Percentiles rank a stretch among this genome's conserved stretches.
phyloP scores from a whole-genome alignment of 179 eudicot genomes.

The Beta corolliflora region DNA sequence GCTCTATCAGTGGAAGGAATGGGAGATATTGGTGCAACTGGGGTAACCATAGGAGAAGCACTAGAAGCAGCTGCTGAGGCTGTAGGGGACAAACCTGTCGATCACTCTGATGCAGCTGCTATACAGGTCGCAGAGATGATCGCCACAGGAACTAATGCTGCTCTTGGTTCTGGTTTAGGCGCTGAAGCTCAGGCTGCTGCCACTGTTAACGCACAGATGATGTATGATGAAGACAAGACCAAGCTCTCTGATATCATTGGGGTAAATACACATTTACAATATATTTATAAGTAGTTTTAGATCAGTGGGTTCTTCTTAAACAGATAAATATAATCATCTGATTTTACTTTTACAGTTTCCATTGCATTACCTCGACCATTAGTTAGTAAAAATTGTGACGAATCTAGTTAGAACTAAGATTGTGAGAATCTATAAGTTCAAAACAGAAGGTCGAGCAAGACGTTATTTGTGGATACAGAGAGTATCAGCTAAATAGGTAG shows the following conservation, averaged over 20 bases:
- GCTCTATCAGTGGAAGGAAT: slow-evolving; percentile 20
- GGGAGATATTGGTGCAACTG: neutral
- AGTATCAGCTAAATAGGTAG: too few relatives aligned
- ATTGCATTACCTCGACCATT: too few relatives aligned
- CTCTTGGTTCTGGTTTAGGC: slow-evolving; percentile 46
- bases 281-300: too few relatives aligned
- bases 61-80: slow-evolving; percentile 50
- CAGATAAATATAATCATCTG: too few relatives aligned
- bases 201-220: slow-evolving; percentile 33
- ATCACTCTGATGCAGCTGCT: slow-evolving; percentile 61
- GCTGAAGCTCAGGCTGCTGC: slow-evolving; percentile 70
- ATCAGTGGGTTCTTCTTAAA: neutral
- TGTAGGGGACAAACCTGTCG: slow-evolving; percentile 60
- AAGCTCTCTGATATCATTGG: slow-evolving; percentile 46
- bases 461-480: too few relatives aligned
- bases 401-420: too few relatives aligned
- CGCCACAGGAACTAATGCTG: slow-evolving; percentile 38
- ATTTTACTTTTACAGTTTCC: too few relatives aligned
- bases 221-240: slow-evolving; percentile 43
- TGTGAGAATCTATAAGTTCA: too few relatives aligned
- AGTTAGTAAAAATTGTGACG: too few relatives aligned
- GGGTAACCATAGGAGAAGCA: slow-evolving; percentile 66
- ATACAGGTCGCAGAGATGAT: slow-evolving; percentile 67
- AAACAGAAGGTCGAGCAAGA: too few relatives aligned
- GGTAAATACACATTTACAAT: slow-evolving; percentile 22